A percentile compares a stretch with the other conserved stretches of the same genome.
Evolutionary conservation across 371 early-diverging fungal genomes (phyloP).

Genomic region (Ecytonucleospora hepatopenaei): DNA sequence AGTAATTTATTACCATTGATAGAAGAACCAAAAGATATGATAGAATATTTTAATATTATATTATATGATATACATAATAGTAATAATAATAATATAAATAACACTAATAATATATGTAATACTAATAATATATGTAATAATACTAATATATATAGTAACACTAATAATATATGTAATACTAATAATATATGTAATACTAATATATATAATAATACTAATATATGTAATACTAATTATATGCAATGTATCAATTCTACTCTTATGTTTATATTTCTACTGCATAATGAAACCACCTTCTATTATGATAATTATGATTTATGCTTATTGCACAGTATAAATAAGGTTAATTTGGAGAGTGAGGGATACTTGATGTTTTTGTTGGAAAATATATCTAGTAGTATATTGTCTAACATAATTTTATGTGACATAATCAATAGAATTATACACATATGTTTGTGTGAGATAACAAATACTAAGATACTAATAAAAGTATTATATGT

Average conservation of each 20-base stretch:
- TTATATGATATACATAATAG: no score
- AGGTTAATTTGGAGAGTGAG: constrained; percentile 3
- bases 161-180: no score
- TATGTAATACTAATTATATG: neutral
- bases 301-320: constrained; percentile 15
- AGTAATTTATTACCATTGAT: neutral
- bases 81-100: no score
- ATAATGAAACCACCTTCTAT: constrained; percentile 14
- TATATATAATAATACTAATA: constrained; percentile 6
- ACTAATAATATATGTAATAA: no score
- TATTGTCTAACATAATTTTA: neutral
- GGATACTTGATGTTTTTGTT: constrained; percentile 22
- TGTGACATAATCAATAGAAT: constrained; percentile 5
- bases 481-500: constrained; percentile 16
- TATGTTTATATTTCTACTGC: constrained; percentile 19
- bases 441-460: neutral
- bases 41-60: no score
- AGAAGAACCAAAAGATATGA: no score
- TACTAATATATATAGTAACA: no score
- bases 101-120: no score
- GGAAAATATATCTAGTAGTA: neutral
- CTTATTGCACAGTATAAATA: neutral
- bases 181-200: no score
- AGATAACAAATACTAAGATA: neutral
- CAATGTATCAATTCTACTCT: constrained; percentile 1